Base-by-base conservation (phyloP, 2,329 filamentous ascomycete species). In the Penicillium sp. region DNA sequence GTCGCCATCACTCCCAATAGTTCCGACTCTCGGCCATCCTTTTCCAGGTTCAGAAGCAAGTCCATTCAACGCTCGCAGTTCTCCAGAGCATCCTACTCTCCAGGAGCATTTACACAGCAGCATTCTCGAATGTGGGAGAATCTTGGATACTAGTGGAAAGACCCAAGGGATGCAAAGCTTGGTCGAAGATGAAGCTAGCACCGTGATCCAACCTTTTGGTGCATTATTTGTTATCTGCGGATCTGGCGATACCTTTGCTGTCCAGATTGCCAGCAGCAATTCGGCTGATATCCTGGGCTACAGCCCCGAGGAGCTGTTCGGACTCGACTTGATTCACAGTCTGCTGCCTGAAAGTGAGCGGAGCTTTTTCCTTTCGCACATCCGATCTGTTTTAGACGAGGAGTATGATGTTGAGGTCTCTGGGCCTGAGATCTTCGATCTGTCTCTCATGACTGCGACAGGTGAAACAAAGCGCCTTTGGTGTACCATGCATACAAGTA, bases 401-500 rank as follows among this genome's bases (percentile, higher is more conserved):
- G 86, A 89, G 15, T 82, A 85, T 0, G 89, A 93, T 64, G 83
- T 89, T 2, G 78, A 82, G 1, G 72, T 79, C 2, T 90, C 89
- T 58, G 90, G 90, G 0, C 90, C 90, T 0, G 90, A 95, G 63
- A 87, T 95, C 5, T 92, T 95, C 61, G 89, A 86, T 50, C 72
- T 95, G 42, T 86, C 86, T 0, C 78, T 95, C 39, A 81, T 82
- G 21, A 72, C 78, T 1, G 79, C 82, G 0, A 76, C 79, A 33
- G 65, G 74, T 42, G 76, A 77, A 55, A 79, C 77, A 6, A 77
- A 80, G 47, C 92, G 90, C 66, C 71, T 94, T 2, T 95, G 90
- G 90, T 95, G 90, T 67, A 90, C 89, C 5, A 87, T 95, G 66
- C 91, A 95, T 65, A 82, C 89, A 47, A 88, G 85, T 47, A 80